Evolutionary conservation across 1,284 basidiomycete genomes (phyloP).

Genomic region (Rhodotorula sp.): DNA sequence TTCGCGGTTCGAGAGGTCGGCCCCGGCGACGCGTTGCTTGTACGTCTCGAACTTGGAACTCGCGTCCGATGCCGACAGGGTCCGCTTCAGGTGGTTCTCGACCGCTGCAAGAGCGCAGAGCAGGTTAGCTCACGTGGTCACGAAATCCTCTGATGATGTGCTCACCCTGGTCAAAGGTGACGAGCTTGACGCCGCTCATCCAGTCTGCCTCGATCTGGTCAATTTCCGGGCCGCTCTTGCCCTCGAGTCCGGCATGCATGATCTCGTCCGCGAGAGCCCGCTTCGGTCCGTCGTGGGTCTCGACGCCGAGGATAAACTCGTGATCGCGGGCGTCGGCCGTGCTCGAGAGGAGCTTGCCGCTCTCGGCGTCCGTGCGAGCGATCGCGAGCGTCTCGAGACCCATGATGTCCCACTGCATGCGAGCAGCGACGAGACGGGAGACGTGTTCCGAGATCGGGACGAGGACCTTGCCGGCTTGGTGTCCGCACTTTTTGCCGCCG

Average conservation of each 20-base stretch:
- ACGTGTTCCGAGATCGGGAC: slow-evolving; percentile 84
- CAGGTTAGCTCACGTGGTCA: not conserved
- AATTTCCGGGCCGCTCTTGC: slow-evolving; percentile 67
- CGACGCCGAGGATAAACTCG: slow-evolving; percentile 66
- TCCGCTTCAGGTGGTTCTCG: slow-evolving; percentile 55
- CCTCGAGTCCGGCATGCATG: slow-evolving; percentile 68
- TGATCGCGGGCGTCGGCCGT: slow-evolving; percentile 75
- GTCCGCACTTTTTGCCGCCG: slow-evolving; percentile 90
- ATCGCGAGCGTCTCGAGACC: slow-evolving; percentile 85
- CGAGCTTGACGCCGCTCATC: slow-evolving; percentile 68
- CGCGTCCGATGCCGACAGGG: slow-evolving; percentile 59
- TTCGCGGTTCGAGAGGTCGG: slow-evolving; percentile 65
- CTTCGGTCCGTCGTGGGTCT: slow-evolving; percentile 52
- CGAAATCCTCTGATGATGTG: not conserved
- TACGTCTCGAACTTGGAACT: slow-evolving; percentile 62
- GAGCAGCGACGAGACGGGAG: slow-evolving; percentile 74
- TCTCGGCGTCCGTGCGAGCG: slow-evolving; percentile 87
- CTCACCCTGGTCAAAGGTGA: slow-evolving; percentile 79
- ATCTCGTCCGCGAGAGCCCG: slow-evolving; percentile 66
- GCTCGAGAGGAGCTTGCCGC: slow-evolving; percentile 79
- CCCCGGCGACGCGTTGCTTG: slow-evolving; percentile 59
- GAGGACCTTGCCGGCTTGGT: slow-evolving; percentile 89
- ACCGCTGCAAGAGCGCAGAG: slow-evolving; percentile 43
- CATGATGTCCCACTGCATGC: slow-evolving; percentile 84
- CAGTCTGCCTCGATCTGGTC: slow-evolving; percentile 75